A percentile compares a stretch with the other conserved stretches of the same genome.
These are phyloP conservation scores for Acer yangbiense DNA, from an alignment of 345 rosid species.

Conservation along the genomic window DNA sequence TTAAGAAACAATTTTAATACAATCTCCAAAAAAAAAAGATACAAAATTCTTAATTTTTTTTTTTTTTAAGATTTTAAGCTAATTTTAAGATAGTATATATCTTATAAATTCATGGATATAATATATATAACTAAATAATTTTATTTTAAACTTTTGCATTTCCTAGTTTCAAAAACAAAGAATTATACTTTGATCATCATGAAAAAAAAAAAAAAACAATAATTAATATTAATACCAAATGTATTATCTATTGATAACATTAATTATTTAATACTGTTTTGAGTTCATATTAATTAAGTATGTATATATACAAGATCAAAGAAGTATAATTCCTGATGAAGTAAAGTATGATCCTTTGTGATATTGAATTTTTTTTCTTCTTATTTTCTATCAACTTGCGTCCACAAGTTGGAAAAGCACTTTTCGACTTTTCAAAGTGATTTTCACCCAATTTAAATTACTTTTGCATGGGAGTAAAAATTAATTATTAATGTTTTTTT, in stretches of 20 bases:
- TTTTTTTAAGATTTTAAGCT: background rate
- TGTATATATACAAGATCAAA: background rate
- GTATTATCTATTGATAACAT: too few relatives aligned
- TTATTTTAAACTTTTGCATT: too few relatives aligned
- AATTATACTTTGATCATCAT: background rate
- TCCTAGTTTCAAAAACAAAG: background rate
- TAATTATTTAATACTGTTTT: too few relatives aligned
- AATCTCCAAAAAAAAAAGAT: background rate
- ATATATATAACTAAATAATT: too few relatives aligned
- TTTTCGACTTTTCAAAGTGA: background rate
- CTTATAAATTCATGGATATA: too few relatives aligned
- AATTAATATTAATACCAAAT: too few relatives aligned
- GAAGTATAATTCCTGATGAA: constrained; percentile 23
- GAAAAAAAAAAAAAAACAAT: too few relatives aligned
- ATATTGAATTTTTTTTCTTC: too few relatives aligned
- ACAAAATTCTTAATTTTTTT: too few relatives aligned
- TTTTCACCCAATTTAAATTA: background rate
- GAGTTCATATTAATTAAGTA: too few relatives aligned
- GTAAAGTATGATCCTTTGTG: constrained; percentile 17
- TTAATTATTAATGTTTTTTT: background rate
- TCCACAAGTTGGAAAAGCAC: constrained; percentile 9
- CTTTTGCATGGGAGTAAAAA: constrained; percentile 10
- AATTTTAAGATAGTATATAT: too few relatives aligned
- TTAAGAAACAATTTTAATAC: background rate
- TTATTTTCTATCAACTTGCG: too few relatives aligned